phyloP scores from a whole-genome alignment of 2,329 filamentous ascomycete genomes.

The Monosporascus sp. region DNA sequence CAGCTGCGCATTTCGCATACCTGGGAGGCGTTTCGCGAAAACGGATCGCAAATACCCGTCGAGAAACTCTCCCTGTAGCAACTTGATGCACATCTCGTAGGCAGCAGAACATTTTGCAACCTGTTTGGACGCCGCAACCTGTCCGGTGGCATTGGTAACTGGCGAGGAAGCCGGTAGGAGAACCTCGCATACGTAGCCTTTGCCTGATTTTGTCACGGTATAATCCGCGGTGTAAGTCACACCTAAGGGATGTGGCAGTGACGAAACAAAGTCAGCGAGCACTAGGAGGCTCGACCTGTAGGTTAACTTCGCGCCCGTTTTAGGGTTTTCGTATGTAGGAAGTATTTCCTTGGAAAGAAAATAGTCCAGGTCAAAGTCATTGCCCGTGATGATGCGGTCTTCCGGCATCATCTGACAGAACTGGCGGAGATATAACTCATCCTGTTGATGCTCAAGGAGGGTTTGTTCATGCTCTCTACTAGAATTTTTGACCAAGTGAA shows the following conservation, averaged over 20 bases:
- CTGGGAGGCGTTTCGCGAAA: slow-evolving; percentile 65
- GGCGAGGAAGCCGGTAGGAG: slow-evolving; percentile 72
- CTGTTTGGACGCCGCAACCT: slow-evolving; percentile 61
- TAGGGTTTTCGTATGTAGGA: slow-evolving; percentile 53
- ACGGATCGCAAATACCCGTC: slow-evolving; percentile 70
- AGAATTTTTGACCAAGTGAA: slow-evolving; percentile 73
- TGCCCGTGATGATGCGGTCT: slow-evolving; percentile 63
- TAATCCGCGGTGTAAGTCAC: slow-evolving; percentile 48
- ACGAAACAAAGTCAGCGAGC: slow-evolving; percentile 68
- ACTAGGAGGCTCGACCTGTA: slow-evolving; percentile 68
- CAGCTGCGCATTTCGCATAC: slow-evolving; percentile 80
- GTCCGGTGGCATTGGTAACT: slow-evolving; percentile 60
- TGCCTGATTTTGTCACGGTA: slow-evolving; percentile 49
- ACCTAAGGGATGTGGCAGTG: slow-evolving; percentile 48
- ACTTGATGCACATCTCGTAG: slow-evolving; percentile 70
- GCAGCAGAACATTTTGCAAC: slow-evolving; percentile 84
- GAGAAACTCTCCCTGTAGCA: slow-evolving; percentile 62
- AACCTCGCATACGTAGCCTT: slow-evolving; percentile 70
- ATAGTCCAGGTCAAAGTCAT: slow-evolving; percentile 51
- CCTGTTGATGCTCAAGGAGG: slow-evolving; percentile 54
- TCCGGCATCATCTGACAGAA: slow-evolving; percentile 74
- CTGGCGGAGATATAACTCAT: slow-evolving; percentile 59
- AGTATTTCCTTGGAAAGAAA: slow-evolving; percentile 48
- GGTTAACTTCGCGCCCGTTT: slow-evolving; percentile 72
- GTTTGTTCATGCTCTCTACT: slow-evolving; percentile 57